Conservation (phyloP, 192 early-diverging fungal species). For the Backusella circina region DNA sequence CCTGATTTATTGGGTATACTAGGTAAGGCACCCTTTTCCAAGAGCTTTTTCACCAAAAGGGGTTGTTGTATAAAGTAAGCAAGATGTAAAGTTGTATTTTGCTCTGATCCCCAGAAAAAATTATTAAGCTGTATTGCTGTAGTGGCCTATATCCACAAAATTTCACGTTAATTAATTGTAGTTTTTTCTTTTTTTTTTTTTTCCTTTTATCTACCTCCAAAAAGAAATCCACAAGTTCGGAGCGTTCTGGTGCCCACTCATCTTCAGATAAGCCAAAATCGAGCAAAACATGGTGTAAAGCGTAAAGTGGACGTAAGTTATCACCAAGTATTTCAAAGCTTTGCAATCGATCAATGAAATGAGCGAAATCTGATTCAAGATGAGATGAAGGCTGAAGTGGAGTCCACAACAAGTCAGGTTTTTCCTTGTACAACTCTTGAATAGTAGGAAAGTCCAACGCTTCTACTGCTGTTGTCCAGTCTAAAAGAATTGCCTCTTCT, state of each 20-base stretch:
- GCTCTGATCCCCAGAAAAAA: conserved; percentile 12
- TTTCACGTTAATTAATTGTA: neutral
- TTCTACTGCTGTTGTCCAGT: conserved; percentile 13
- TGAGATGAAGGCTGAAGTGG: neutral
- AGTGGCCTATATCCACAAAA: neutral
- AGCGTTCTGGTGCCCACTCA: conserved; percentile 11
- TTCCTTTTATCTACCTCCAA: conserved; percentile 8
- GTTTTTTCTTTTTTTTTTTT: neutral
- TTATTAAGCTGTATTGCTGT: conserved; percentile 13
- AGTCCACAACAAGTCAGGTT: conserved; percentile 13
- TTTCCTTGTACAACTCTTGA: neutral
- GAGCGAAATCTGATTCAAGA: conserved; percentile 7
- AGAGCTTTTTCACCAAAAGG: neutral
- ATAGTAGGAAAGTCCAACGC: conserved; percentile 1
- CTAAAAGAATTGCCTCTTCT: neutral
- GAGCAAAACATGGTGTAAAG: conserved; percentile 5
- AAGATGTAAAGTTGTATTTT: conserved; percentile 21
- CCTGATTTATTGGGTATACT: conserved; percentile 5
- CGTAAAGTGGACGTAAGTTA: neutral
- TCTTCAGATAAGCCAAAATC: conserved; percentile 8
- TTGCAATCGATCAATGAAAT: conserved; percentile 6
- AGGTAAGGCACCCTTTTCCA: conserved; percentile 5
- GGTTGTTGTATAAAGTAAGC: conserved; percentile 14
- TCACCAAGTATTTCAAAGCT: conserved; percentile 1
- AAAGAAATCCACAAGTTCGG: conserved; percentile 9